These are phyloP conservation scores for Ilyonectria sp. DNA, from an alignment of 2,329 filamentous ascomycete species.

Conservation along the genomic window DNA sequence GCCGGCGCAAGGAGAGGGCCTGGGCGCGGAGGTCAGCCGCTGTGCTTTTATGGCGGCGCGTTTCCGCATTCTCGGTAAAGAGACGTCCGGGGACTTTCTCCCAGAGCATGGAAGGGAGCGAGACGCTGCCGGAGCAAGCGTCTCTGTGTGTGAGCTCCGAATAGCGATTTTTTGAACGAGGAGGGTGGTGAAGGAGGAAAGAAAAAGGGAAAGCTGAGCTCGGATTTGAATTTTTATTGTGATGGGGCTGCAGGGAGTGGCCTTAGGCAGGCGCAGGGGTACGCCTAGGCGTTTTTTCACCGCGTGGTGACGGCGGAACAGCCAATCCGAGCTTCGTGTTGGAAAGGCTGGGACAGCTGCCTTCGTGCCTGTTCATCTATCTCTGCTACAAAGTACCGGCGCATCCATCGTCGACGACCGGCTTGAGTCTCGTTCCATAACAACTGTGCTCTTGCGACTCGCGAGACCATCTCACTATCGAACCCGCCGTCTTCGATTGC, in stretches of 20 bases:
- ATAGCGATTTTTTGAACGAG: conserved; percentile 99
- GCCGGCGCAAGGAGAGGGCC: conserved; percentile 62
- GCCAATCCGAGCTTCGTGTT: conserved; percentile 48
- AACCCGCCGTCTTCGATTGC: background rate
- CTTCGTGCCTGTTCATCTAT: conserved; percentile 47
- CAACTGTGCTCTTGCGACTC: background rate
- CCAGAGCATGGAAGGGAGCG: conserved; percentile 81
- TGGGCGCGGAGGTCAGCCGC: conserved; percentile 85
- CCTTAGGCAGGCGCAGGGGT: conserved; percentile 31
- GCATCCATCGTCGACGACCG: conserved; percentile 30
- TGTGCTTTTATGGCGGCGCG: conserved; percentile 99
- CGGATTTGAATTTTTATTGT: conserved; percentile 46
- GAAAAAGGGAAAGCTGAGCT: conserved; percentile 39
- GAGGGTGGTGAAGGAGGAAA: conserved; percentile 68
- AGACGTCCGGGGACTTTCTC: conserved; percentile 99
- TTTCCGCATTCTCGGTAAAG: conserved; percentile 80
- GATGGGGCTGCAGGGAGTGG: conserved; percentile 41
- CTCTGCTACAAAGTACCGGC: conserved; percentile 42
- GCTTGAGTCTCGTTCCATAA: background rate
- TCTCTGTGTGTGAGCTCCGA: conserved; percentile 98
- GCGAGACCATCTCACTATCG: background rate
- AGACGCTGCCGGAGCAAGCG: conserved; percentile 51
- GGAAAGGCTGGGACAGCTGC: conserved; percentile 48
- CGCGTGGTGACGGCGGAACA: conserved; percentile 23
- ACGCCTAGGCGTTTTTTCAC: conserved; percentile 39